phyloP scores from a whole-genome alignment of 2,329 filamentous ascomycete species.

The Colletotrichum gigasporum region DNA sequence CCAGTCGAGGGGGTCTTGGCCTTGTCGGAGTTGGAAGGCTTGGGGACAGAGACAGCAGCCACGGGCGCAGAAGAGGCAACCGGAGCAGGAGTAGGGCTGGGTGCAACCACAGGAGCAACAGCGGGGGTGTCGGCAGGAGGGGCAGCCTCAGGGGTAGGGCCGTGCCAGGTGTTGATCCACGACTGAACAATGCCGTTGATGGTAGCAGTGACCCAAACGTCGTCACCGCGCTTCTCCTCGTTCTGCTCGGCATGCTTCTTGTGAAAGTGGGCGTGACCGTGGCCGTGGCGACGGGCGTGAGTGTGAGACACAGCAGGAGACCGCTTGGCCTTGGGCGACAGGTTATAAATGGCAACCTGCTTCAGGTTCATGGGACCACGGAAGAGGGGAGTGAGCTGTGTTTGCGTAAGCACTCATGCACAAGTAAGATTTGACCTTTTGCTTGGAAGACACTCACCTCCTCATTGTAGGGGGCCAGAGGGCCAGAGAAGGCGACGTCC shows the following conservation, averaged over 20 bases:
- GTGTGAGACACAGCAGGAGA: slow-evolving; percentile 36
- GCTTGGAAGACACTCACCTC: slow-evolving; percentile 63
- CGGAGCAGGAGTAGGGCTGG: slow-evolving; percentile 23
- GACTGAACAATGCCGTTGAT: slow-evolving; percentile 67
- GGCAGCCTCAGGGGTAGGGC: slow-evolving; percentile 36
- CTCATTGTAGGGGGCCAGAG: slow-evolving; percentile 73
- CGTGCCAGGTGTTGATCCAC: slow-evolving; percentile 67
- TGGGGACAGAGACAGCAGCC: slow-evolving; percentile 11
- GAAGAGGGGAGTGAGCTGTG: slow-evolving; percentile 75
- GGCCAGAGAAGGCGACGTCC: slow-evolving; percentile 64
- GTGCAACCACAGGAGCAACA: slow-evolving; percentile 26
- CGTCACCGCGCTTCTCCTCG: slow-evolving; percentile 60
- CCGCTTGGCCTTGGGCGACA: slow-evolving; percentile 48
- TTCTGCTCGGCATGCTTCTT: slow-evolving; percentile 46
- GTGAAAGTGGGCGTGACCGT: slow-evolving; percentile 63
- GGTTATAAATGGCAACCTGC: slow-evolving; percentile 75
- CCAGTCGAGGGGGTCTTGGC: slow-evolving; percentile 12
- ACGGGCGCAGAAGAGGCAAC: slow-evolving; percentile 30
- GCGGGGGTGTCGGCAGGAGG: slow-evolving; percentile 24
- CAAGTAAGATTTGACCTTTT: slow-evolving; percentile 23
- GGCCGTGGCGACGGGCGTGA: slow-evolving; percentile 48
- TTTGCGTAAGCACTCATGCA: background rate
- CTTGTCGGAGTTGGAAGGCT: slow-evolving; percentile 29
- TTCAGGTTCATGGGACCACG: slow-evolving; percentile 75
- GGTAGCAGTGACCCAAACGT: slow-evolving; percentile 60